Evolutionary conservation across 257 asterid species (phyloP), one percentile per base, ranked within the genome.

Genomic region (Lycium ferocissimum): DNA sequence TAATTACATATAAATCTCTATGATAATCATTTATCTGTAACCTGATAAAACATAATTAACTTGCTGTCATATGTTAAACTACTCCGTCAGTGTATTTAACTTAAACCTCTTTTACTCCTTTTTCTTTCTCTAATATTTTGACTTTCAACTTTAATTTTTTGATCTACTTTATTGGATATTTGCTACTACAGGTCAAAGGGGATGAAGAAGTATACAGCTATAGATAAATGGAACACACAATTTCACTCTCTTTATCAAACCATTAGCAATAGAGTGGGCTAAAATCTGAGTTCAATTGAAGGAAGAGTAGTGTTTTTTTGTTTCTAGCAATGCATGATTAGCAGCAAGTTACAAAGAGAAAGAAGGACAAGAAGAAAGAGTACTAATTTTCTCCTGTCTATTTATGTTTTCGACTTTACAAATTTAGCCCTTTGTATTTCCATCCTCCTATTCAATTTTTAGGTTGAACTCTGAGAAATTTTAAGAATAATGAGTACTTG

Each of bases 141-240:
- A 13, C 14, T 45, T 51, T 51, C 13, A 51, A 51, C 56, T 51
- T 51, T 51, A 9, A 1, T 51, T 51, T 51, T 51, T 51, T n/a
- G 80, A 38, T 26, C 33, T 26, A 72, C 57, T 72, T 72, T 1
- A 18, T n/a, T 10, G 80, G 17, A 72, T 72, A 72, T n/a, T 45
- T 72, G 58, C 80, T 45, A 2, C 33, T 65, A 73, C 92, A 96
- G 98, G 88, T 94, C 97, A 11, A 96, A 94, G 94, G 99, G 97
- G 89, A 95, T 92, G 97, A 93, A 92, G 91, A 96, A 96, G 88
- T 96, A 94, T 88, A 89, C 95, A 72, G 98, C 99, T 8, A 88
- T 95, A 67, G 98, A 95, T 85, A 94, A 95, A 87, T 95, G 99
- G 99, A 94, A 93, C 95, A 91, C 98, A 12, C 98, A 94, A 93